A percentile compares a stretch with the other conserved stretches of the same genome.
phyloP scores from a whole-genome alignment of 371 early-diverging fungal genomes.

The Syncephalastrum contaminatum region DNA sequence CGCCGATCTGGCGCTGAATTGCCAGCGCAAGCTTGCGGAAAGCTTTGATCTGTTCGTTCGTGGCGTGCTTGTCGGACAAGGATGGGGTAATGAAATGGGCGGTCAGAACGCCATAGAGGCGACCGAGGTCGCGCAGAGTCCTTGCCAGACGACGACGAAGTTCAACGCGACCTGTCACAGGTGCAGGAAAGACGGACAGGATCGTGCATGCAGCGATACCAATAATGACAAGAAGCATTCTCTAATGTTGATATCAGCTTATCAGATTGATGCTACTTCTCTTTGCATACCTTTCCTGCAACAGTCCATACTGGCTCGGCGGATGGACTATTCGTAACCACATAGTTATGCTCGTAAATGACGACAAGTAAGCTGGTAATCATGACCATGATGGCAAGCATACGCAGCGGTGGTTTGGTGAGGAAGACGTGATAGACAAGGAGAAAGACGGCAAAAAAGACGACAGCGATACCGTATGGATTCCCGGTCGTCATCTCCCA shows the following conservation, averaged over 20 bases:
- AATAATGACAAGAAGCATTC: slow-evolving; percentile 32
- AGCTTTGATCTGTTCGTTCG: slow-evolving; percentile 10
- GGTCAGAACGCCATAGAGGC: slow-evolving; percentile 27
- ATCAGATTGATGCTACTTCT: neutral
- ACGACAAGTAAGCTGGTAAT: slow-evolving; percentile 19
- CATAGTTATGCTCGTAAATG: slow-evolving; percentile 25
- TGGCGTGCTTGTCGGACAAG: slow-evolving; percentile 8
- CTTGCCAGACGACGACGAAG: slow-evolving; percentile 33
- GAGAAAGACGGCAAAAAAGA: slow-evolving; percentile 24
- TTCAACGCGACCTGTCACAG: slow-evolving; percentile 35
- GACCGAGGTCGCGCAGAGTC: slow-evolving; percentile 33
- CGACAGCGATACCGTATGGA: slow-evolving; percentile 5
- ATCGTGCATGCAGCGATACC: slow-evolving; percentile 34
- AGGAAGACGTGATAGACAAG: slow-evolving; percentile 32
- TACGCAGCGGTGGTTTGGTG: slow-evolving; percentile 19
- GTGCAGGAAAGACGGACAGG: slow-evolving; percentile 27
- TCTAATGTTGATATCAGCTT: slow-evolving; percentile 15
- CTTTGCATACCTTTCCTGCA: slow-evolving; percentile 33
- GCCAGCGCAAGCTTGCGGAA: slow-evolving; percentile 24
- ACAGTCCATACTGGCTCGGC: slow-evolving; percentile 30
- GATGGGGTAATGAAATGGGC: slow-evolving; percentile 7
- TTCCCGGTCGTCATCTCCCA: slow-evolving; percentile 39
- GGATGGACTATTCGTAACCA: neutral
- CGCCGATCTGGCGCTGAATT: slow-evolving; percentile 30
- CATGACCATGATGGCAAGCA: slow-evolving; percentile 27